Evolutionary conservation across 1,284 basidiomycete genomes (phyloP).

Genomic region (Sparassis latifolia): DNA sequence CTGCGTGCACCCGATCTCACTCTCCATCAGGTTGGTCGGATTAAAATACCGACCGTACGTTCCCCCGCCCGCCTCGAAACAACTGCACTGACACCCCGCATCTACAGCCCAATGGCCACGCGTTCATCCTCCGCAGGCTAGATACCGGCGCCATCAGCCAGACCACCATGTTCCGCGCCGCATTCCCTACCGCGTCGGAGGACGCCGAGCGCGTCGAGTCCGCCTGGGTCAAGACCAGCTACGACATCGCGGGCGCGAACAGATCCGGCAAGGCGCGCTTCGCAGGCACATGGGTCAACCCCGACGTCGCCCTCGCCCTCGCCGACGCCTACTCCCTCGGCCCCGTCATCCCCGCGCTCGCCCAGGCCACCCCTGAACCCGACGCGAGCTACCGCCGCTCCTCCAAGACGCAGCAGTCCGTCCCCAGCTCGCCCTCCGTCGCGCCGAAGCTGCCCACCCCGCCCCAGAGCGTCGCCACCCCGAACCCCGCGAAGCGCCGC

Average conservation of each 20-base stretch:
- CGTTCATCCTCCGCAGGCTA: slow-evolving; percentile 93
- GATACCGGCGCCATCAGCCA: slow-evolving; percentile 95
- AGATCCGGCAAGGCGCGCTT: slow-evolving; percentile 74
- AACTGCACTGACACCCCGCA: slow-evolving; percentile 11
- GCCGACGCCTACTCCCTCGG: slow-evolving; percentile 57
- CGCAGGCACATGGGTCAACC: slow-evolving; percentile 86
- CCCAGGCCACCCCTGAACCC: slow-evolving; percentile 75
- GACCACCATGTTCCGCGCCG: slow-evolving; percentile 97
- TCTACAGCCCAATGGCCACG: slow-evolving; percentile 64
- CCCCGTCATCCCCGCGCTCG: slow-evolving; percentile 58
- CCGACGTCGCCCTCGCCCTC: slow-evolving; percentile 62
- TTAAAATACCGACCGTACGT: slow-evolving; percentile 90
- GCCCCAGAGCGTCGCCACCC: slow-evolving; percentile 20
- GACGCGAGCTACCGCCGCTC: slow-evolving; percentile 70
- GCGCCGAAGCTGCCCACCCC: slow-evolving; percentile 27
- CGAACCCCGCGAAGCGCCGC: slow-evolving; percentile 54
- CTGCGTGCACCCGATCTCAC: slow-evolving; percentile 7
- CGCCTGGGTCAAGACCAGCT: slow-evolving; percentile 78
- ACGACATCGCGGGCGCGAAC: slow-evolving; percentile 79
- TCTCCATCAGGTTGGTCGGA: slow-evolving; percentile 64
- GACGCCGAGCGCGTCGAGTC: slow-evolving; percentile 80
- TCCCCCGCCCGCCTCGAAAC: slow-evolving; percentile 1
- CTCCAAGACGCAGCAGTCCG: slow-evolving; percentile 15
- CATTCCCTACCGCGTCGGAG: slow-evolving; percentile 83
- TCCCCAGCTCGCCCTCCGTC: slow-evolving; percentile 25